phyloP scores from a whole-genome alignment of 805 yeast species.

The Starmerella potacharoeniae region DNA sequence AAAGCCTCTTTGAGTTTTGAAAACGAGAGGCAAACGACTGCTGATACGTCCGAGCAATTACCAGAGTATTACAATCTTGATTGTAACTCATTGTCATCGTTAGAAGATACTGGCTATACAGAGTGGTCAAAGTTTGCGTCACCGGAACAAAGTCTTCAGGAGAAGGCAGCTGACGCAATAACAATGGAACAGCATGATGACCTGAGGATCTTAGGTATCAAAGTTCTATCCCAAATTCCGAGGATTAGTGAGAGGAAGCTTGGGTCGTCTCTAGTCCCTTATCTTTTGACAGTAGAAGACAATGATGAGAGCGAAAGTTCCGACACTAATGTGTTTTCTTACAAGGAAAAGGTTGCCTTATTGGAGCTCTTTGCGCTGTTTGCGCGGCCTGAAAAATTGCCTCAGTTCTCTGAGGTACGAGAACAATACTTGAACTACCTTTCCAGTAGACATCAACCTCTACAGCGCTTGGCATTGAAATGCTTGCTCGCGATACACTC shows the following conservation, averaged over 20 bases:
- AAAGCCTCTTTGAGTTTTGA: not conserved
- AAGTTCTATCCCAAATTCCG: conserved; percentile 49
- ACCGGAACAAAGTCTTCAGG: not conserved
- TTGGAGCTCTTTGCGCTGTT: conserved; percentile 55
- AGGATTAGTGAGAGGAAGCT: conserved; percentile 57
- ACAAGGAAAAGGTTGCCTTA: conserved; percentile 31
- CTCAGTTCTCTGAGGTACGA: conserved; percentile 43
- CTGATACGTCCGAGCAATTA: not conserved
- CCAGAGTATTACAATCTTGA: not conserved
- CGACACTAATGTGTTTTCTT: conserved; percentile 1
- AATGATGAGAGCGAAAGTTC: conserved; percentile 18
- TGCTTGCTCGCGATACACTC: conserved; percentile 53
- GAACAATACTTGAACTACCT: conserved; percentile 44
- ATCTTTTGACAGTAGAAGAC: conserved; percentile 32
- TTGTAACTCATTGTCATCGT: not conserved
- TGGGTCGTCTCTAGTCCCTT: conserved; percentile 40
- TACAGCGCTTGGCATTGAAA: conserved; percentile 63
- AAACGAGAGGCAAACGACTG: not conserved
- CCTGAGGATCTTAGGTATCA: conserved; percentile 46
- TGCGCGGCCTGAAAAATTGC: conserved; percentile 47
- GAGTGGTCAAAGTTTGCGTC: not conserved
- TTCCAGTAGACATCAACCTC: conserved; percentile 46
- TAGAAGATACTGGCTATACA: not conserved
- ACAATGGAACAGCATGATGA: conserved; percentile 13
- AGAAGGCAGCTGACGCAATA: not conserved